Evolutionary conservation across 345 rosid genomes (phyloP), one percentile per base, ranked within the genome.

Genomic region (Barbarea vulgaris): DNA sequence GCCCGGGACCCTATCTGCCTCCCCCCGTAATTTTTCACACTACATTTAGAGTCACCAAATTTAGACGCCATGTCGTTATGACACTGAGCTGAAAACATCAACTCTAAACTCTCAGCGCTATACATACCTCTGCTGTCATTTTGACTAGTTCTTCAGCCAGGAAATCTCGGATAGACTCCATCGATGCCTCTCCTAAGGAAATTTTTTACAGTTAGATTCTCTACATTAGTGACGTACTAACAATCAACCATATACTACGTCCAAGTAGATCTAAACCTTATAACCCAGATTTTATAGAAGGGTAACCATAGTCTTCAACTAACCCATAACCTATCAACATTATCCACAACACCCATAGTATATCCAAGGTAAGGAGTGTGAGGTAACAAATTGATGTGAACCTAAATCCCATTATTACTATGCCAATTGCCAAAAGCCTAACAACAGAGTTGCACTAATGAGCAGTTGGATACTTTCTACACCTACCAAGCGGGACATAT

Each of bases 151-250:
- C 99, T 82, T 96, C 98, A 2, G 97, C 97, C 76, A 96, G 88
- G 69, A 98, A 93, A 81, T 96, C 99, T 25, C 99, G 93, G 69
- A 96, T 89, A 41, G 97, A 81, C 79, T 96, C 99, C 98, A 96
- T 60, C 6, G 98, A 91, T 79, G 91, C 83, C 99, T 96, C 54
- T 60, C 15, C 47, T 44, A 67, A 27, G 44, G 36, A 12, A 73
- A 33, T 7, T 3, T 55, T 70, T 54, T 48, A 72, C 69, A 64
- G 17, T 27, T 27, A 37, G 18, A 57, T 64, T 64, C 60, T 34
- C 60, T 36, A 77, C 17, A 64, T 31, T 56, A 36, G 17, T 14
- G 60, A 62, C n/a, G n/a, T 48, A 14, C 72, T 27, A 64, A 64
- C 18, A 64, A 56, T 60, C 76, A 14, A 53, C 64, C 54, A n/a